A percentile compares a stretch with the other conserved stretches of the same genome.
Evolutionary conservation across 208 protist species (phyloP).

Genomic region (Wallacemonas sp.): DNA sequence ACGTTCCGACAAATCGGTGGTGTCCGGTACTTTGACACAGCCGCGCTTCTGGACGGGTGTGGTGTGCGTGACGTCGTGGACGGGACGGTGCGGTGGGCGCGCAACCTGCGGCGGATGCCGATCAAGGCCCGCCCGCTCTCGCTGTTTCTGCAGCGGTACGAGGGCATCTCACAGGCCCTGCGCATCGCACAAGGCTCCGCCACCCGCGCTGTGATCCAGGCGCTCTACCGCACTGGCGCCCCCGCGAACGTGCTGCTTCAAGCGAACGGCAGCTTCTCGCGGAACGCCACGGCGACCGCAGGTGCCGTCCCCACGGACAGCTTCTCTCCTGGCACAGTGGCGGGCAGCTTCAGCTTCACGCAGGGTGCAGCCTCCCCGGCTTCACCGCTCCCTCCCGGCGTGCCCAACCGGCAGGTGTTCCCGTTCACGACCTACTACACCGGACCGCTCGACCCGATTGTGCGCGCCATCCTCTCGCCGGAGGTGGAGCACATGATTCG

Average conservation of each 20-base stretch:
- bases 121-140: slow-evolving; percentile 59
- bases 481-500: slow-evolving; percentile 46
- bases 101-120: slow-evolving; percentile 48
- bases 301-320: slow-evolving; percentile 1
- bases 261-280: slow-evolving; percentile 20
- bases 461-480: slow-evolving; percentile 45
- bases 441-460: slow-evolving; percentile 54
- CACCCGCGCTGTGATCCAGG: slow-evolving; percentile 5
- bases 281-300: slow-evolving; percentile 14
- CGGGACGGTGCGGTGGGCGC: slow-evolving; percentile 41
- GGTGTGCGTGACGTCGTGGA: slow-evolving; percentile 42
- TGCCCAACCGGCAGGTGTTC: background rate
- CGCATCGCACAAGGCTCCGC: slow-evolving; percentile 24
- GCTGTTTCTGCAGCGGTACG: slow-evolving; percentile 64
- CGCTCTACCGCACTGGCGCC: slow-evolving; percentile 10
- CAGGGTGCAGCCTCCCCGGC: background rate
- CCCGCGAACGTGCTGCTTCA: slow-evolving; percentile 15
- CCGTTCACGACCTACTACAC: slow-evolving; percentile 51
- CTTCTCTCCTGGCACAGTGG: slow-evolving; percentile 10
- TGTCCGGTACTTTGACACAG: slow-evolving; percentile 52
- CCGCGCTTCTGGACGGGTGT: slow-evolving; percentile 46
- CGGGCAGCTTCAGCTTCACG: slow-evolving; percentile 2
- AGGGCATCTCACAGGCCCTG: slow-evolving; percentile 44
- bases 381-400: background rate
- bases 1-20: slow-evolving; percentile 65